Conservation (phyloP, 2,329 filamentous ascomycete species). For the Fusarium sp. region DNA sequence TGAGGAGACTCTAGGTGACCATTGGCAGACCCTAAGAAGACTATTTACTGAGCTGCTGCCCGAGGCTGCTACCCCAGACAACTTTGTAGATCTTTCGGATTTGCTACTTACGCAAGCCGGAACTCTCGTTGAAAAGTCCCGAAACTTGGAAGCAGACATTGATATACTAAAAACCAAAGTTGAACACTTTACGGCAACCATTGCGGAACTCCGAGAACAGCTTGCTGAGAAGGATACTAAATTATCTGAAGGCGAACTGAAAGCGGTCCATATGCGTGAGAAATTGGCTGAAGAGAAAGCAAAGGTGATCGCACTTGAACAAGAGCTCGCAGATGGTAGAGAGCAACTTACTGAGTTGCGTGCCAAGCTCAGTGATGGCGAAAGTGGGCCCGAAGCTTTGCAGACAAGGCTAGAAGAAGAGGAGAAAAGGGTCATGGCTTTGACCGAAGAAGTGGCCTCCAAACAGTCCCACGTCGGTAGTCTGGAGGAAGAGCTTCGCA, state of each 20-base stretch:
- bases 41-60: constrained; percentile 67
- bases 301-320: constrained; percentile 61
- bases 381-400: constrained; percentile 82
- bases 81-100: constrained; percentile 66
- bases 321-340: constrained; percentile 69
- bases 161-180: constrained; percentile 69
- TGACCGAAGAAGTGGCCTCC: constrained; percentile 76
- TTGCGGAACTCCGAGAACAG: constrained; percentile 65
- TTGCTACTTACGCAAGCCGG: constrained; percentile 65
- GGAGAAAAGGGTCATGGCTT: constrained; percentile 71
- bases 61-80: constrained; percentile 60
- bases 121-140: constrained; percentile 67
- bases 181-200: constrained; percentile 63
- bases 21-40: constrained; percentile 63
- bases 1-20: constrained; percentile 60
- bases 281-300: constrained; percentile 61
- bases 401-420: constrained; percentile 78
- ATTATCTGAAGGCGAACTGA: constrained; percentile 60
- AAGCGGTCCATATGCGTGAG: constrained; percentile 62
- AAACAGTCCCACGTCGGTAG: constrained; percentile 79
- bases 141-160: constrained; percentile 66
- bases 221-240: constrained; percentile 62
- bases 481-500: constrained; percentile 77
- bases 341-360: constrained; percentile 74
- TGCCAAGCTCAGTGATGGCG: constrained; percentile 78